Base-by-base conservation (phyloP, 345 rosid genomes). In the Camelina neglecta region DNA sequence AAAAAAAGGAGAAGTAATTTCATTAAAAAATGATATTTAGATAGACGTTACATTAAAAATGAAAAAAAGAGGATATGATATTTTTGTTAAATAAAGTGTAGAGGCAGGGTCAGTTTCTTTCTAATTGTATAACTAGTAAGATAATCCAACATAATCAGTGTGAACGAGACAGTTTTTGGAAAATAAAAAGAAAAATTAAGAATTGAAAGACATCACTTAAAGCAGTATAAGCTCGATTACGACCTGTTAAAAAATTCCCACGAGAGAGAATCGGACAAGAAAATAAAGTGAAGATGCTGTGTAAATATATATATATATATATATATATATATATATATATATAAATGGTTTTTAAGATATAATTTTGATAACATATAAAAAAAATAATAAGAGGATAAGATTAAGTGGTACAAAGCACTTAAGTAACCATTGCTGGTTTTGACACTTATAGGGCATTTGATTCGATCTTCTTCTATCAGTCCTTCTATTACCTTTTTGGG, bases 401-500 rank as follows among this genome's bases (percentile, higher is more conserved):
- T 54, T 56, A 58, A 58, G 66, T 71, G 60, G 51, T 70, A 65
- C 48, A 71, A 77, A 71, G 68, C 76, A 77, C 72, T 65, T 71
- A 35, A 44, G 51, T 60, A 55, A 63, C 57, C 36, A 47, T 70
- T 64, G 80, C 59, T 69, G 71, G 66, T 63, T 55, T 76, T 29
- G 59, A 63, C 75, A 76, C 71, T 70, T 56, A 63, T 2, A 71
- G 12, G 16, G 67, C 31, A 77, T 77, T 71, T 77, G 81, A 77
- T 77, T 77, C 72, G 76, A 49, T 59, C 64, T 77, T 77, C 67
- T 29, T 29, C 39, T 45, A 31, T 69, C 41, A 44, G 8, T 47
- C 61, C 55, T 67, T 39, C n/a, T 67, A 3, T 48, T 18, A 39
- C 73, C 59, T 29, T 39, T 67, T 26, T 44, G 41, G 61, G 61